Conservation (phyloP, 129 eudicot species). For the Mikania micrantha region DNA sequence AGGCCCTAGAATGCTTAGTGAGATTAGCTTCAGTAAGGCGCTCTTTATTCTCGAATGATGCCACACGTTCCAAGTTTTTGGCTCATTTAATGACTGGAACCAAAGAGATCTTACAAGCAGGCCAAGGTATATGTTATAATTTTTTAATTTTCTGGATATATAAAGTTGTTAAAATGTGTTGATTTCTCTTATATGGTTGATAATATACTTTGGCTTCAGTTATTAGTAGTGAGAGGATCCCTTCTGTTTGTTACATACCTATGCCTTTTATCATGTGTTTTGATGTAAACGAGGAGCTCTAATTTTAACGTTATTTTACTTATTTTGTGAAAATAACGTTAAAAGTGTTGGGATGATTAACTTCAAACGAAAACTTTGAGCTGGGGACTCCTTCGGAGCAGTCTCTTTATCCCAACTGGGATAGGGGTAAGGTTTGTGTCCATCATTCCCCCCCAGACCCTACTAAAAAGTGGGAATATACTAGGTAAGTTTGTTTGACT, state of each 20-base stretch:
- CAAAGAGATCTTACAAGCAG: constrained; percentile 85
- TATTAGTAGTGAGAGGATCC: background rate
- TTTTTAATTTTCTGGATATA: background rate
- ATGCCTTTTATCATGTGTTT: background rate
- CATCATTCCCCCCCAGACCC: too few relatives aligned
- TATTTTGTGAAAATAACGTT: too few relatives aligned
- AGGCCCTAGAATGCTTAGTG: constrained; percentile 97
- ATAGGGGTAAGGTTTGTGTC: too few relatives aligned
- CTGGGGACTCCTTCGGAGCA: too few relatives aligned
- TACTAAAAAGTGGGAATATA: too few relatives aligned
- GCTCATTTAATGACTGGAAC: constrained; percentile 94
- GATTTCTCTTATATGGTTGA: background rate
- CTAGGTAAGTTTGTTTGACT: too few relatives aligned
- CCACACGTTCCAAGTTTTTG: constrained; percentile 74
- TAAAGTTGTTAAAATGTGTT: background rate
- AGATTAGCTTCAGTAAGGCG: constrained; percentile 94
- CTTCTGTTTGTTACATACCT: background rate
- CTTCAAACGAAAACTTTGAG: too few relatives aligned
- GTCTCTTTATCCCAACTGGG: too few relatives aligned
- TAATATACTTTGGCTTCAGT: background rate
- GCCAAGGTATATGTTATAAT: constrained; percentile 53
- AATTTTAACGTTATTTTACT: too few relatives aligned
- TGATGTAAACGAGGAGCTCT: background rate
- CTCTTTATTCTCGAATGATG: constrained; percentile 81
- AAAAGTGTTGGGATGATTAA: too few relatives aligned